These are phyloP conservation scores for Monsonia emarginata DNA, from an alignment of 441 rosid genomes.

Conservation along the genomic window DNA sequence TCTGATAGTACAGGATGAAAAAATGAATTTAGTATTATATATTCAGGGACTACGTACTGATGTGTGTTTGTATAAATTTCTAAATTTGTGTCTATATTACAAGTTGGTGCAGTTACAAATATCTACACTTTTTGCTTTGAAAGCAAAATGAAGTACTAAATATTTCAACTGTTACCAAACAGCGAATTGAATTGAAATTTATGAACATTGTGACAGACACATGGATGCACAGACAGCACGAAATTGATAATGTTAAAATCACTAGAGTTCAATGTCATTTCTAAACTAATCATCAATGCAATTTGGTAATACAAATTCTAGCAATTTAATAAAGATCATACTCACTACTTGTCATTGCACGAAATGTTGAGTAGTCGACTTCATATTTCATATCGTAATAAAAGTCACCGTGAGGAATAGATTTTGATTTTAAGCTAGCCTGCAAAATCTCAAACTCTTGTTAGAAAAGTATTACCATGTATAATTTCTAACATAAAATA, in stretches of 20 bases:
- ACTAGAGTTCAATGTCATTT: neutral
- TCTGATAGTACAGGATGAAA: too few species aligned
- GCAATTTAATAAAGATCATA: neutral
- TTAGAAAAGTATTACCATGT: neutral
- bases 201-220: neutral
- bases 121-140: neutral
- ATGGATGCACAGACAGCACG: neutral
- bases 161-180: neutral
- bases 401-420: conserved; percentile 19
- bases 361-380: conserved; percentile 46
- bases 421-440: conserved; percentile 9
- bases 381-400: conserved; percentile 39
- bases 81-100: neutral
- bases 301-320: neutral
- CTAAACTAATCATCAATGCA: neutral
- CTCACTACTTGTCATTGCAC: conserved; percentile 35
- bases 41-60: too few species aligned
- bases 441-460: neutral
- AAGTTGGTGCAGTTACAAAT: too few species aligned
- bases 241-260: neutral
- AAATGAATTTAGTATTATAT: too few species aligned
- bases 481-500: neutral
- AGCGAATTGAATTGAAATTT: neutral
- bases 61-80: neutral
- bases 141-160: neutral